These are phyloP conservation scores for Tausonia pullulans DNA, from an alignment of 1,284 basidiomycete genomes.

Conservation along the genomic window DNA sequence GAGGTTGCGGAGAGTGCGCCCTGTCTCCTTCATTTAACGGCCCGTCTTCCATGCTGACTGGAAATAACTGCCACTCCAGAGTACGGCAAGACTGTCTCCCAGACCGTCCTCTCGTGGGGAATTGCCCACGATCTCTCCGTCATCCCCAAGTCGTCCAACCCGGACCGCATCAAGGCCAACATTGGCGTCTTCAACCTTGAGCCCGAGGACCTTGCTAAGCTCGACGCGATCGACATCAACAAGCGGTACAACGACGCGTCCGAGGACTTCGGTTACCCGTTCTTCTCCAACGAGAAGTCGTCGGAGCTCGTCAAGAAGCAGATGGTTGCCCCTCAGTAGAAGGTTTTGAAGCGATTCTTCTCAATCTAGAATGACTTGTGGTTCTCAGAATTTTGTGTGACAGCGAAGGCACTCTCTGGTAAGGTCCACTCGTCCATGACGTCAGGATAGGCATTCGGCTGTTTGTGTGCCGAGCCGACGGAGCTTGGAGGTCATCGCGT, in stretches of 20 bases:
- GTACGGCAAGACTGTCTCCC: conserved; percentile 26
- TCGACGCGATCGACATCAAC: conserved; percentile 26
- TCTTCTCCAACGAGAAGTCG: conserved; percentile 15
- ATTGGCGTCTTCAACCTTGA: conserved; percentile 29
- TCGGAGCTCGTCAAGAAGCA: conserved; percentile 13
- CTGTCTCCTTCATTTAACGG: conserved; percentile 10
- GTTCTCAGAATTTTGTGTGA: too few relatives aligned
- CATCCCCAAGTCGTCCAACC: conserved; percentile 35
- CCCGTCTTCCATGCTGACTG: neutral
- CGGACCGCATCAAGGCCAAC: conserved; percentile 30
- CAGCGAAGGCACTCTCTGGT: too few relatives aligned
- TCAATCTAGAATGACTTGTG: too few relatives aligned
- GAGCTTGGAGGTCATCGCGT: too few relatives aligned
- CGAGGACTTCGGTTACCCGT: conserved; percentile 18
- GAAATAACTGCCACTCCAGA: neutral
- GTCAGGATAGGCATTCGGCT: too few relatives aligned
- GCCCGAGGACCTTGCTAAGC: conserved; percentile 27
- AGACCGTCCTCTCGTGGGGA: conserved; percentile 36
- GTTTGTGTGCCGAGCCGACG: too few relatives aligned
- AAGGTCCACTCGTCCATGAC: too few relatives aligned
- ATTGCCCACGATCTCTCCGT: conserved; percentile 30
- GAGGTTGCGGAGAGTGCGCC: conserved; percentile 29
- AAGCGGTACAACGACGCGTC: conserved; percentile 20
- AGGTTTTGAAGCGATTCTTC: too few relatives aligned
- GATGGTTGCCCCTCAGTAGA: neutral